phyloP scores from a whole-genome alignment of 441 rosid species.

The Capsella rubella region DNA sequence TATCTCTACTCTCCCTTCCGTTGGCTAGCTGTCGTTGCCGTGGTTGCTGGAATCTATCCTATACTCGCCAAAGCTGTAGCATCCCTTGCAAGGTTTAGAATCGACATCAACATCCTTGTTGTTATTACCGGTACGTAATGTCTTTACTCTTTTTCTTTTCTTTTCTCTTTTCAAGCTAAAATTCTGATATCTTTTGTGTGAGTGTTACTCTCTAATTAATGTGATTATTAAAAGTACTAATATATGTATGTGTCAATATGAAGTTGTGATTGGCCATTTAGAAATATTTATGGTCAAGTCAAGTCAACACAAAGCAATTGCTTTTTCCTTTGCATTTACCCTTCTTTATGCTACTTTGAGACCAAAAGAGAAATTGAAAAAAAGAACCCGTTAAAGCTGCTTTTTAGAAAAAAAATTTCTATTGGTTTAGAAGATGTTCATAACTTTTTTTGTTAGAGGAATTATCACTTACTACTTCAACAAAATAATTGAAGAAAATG shows the following conservation, averaged over 20 bases:
- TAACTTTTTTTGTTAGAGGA: not conserved
- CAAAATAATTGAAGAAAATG: not conserved
- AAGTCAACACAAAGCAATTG: slow-evolving; percentile 11
- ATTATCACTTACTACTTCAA: not conserved
- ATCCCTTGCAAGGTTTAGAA: slow-evolving; percentile 53
- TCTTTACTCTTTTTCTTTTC: too few relatives aligned
- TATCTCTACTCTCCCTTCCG: slow-evolving; percentile 62
- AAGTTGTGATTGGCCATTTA: slow-evolving; percentile 23
- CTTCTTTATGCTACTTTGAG: slow-evolving; percentile 24
- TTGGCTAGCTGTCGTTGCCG: slow-evolving; percentile 83
- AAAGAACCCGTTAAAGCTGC: not conserved
- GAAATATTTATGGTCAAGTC: slow-evolving; percentile 4
- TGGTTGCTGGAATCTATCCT: slow-evolving; percentile 64
- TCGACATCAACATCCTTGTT: slow-evolving; percentile 76
- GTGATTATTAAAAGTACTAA: not conserved
- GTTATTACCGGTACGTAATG: slow-evolving; percentile 69
- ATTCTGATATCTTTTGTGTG: not conserved
- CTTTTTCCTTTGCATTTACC: slow-evolving; percentile 13
- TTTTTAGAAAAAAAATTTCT: not conserved
- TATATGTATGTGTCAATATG: not conserved
- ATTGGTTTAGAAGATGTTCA: not conserved
- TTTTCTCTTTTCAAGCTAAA: not conserved
- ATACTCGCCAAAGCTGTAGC: slow-evolving; percentile 58
- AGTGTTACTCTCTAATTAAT: not conserved
- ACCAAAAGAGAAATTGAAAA: not conserved